Percentiles rank a stretch among this genome's conserved stretches.
phyloP scores from a whole-genome alignment of 208 protist genomes.

The Acanthamoeba healyi region DNA sequence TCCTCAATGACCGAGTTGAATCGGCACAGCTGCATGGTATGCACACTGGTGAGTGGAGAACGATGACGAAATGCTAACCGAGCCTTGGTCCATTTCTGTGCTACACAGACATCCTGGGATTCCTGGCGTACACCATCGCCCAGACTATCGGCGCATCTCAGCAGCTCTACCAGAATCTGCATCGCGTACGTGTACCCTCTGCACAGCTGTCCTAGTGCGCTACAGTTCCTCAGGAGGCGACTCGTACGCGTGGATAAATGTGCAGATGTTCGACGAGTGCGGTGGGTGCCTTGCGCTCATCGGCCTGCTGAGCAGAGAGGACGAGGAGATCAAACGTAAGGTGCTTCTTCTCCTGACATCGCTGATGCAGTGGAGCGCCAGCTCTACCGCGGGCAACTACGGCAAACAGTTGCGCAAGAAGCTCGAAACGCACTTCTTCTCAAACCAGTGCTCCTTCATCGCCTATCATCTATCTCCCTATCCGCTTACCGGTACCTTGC shows the following conservation, averaged over 20 bases:
- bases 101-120: slow-evolving; percentile 37
- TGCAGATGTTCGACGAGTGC: slow-evolving; percentile 16
- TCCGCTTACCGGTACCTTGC: not conserved
- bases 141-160: not conserved
- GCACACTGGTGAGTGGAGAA: no score
- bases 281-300: not conserved
- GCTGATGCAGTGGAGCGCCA: slow-evolving; percentile 19
- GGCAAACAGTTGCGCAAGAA: slow-evolving; percentile 41
- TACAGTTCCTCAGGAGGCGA: no score
- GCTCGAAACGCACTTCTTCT: slow-evolving; percentile 9
- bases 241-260: no score
- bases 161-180: not conserved
- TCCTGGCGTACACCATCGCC: not conserved
- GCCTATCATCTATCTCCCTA: not conserved
- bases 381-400: not conserved
- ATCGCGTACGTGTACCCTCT: not conserved
- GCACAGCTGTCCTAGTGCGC: no score
- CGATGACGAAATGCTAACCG: no score
- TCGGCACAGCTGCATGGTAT: slow-evolving; percentile 6
- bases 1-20: not conserved
- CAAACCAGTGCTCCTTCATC: slow-evolving; percentile 27
- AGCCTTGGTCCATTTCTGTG: no score
- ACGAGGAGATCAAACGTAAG: slow-evolving; percentile 42
- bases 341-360: not conserved
- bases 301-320: not conserved